Evolutionary conservation across 2,329 filamentous ascomycete species (phyloP).

Genomic region (Colletotrichum cuscutae): DNA sequence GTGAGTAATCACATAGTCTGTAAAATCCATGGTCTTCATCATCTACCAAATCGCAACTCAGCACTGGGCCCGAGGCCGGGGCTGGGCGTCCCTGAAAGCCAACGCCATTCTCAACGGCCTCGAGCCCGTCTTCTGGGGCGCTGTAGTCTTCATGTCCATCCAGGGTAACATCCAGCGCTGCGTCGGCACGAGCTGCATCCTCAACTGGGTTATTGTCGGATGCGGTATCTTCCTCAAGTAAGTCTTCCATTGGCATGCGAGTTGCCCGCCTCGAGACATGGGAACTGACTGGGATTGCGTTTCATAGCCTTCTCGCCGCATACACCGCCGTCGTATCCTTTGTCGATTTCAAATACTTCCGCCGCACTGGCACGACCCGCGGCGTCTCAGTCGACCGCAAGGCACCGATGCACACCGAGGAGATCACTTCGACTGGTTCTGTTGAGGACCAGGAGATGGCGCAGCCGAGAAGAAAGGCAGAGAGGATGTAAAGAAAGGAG

Average conservation of each 20-base stretch:
- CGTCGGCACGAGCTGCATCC: constrained; percentile 2
- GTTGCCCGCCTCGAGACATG: too few species aligned
- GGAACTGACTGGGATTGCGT: not conserved
- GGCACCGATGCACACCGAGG: not conserved
- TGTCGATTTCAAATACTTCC: constrained; percentile 1
- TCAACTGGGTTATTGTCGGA: constrained; percentile 18
- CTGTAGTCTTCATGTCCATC: constrained; percentile 36
- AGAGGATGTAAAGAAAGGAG: not conserved
- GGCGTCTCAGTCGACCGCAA: not conserved
- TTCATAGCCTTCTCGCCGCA: not conserved
- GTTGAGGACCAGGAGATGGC: not conserved
- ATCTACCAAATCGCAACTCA: constrained; percentile 50
- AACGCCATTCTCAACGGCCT: constrained; percentile 39
- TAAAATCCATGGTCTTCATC: constrained; percentile 52
- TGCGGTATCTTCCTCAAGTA: not conserved
- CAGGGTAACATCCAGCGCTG: constrained; percentile 16
- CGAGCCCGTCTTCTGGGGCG: constrained; percentile 41
- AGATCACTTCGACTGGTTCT: not conserved
- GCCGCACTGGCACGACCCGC: constrained; percentile 1
- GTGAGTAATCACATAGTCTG: constrained; percentile 33
- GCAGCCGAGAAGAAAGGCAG: not conserved
- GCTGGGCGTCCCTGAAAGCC: constrained; percentile 38
- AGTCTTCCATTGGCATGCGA: not conserved
- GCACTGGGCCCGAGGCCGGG: constrained; percentile 40
- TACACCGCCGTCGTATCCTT: not conserved